A percentile compares a stretch with the other conserved stretches of the same genome.
Conservation (phyloP, 257 asterid species). For the Voacanga thouarsii region DNA sequence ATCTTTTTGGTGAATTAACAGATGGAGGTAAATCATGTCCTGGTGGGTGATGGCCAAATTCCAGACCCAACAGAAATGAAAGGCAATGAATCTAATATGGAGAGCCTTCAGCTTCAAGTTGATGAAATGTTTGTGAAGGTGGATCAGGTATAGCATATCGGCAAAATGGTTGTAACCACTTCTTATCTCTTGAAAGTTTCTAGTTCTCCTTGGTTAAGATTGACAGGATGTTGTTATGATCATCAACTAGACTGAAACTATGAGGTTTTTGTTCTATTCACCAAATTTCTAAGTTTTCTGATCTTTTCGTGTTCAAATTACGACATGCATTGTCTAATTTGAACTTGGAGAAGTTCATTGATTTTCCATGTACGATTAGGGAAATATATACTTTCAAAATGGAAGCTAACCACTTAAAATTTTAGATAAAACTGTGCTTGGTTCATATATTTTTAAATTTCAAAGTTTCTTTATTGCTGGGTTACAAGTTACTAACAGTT, state of each 20-base stretch:
- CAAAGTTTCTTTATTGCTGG: neutral
- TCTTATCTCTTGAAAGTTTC: neutral
- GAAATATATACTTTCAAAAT: neutral
- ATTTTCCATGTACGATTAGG: neutral
- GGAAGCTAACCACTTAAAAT: neutral
- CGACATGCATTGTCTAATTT: neutral
- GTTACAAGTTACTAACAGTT: neutral
- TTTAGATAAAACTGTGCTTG: neutral
- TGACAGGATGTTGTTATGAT: neutral
- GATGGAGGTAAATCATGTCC: constrained; percentile 16
- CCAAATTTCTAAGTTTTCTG: neutral
- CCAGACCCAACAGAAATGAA: constrained; percentile 9
- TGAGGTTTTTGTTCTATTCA: neutral
- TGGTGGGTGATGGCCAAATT: constrained; percentile 10
- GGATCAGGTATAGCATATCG: constrained; percentile 17
- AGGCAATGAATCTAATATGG: constrained; percentile 9
- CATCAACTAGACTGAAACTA: neutral
- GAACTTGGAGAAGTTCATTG: too few species aligned
- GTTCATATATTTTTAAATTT: neutral
- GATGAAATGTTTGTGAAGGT: constrained; percentile 14
- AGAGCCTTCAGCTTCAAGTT: constrained; percentile 13
- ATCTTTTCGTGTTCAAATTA: neutral
- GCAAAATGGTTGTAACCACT: neutral
- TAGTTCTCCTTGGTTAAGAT: neutral
- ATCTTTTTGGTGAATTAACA: constrained; percentile 6